Conservation (phyloP, 805 yeast species). For the Allodekkera sacchari region DNA sequence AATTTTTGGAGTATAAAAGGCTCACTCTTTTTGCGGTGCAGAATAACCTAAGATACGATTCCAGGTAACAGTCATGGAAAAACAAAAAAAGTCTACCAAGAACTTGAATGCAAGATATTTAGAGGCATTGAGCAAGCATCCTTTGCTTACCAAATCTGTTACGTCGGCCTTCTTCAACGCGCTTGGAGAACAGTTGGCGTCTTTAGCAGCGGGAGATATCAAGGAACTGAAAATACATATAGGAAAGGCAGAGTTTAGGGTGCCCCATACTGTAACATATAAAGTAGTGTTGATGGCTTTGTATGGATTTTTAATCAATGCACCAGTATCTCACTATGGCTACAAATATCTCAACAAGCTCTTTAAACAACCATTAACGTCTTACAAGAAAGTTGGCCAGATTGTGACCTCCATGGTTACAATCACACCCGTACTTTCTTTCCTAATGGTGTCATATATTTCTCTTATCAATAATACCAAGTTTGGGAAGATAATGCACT, state of each 20-base stretch:
- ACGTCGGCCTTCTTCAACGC: constrained; percentile 50
- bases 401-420: constrained; percentile 43
- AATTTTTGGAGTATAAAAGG: too few relatives aligned
- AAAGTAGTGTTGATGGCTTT: constrained; percentile 47
- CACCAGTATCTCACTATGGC: constrained; percentile 52
- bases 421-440: constrained; percentile 45
- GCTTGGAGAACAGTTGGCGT: constrained; percentile 51
- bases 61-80: background rate
- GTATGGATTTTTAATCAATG: constrained; percentile 44
- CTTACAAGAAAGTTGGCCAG: constrained; percentile 36
- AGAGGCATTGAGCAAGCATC: constrained; percentile 34
- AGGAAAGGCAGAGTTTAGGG: constrained; percentile 11
- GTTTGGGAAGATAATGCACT: constrained; percentile 3
- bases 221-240: constrained; percentile 11
- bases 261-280: constrained; percentile 34
- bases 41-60: constrained; percentile 1
- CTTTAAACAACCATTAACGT: constrained; percentile 34
- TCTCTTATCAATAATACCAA: constrained; percentile 35
- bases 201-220: constrained; percentile 39
- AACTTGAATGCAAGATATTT: constrained; percentile 24
- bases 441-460: constrained; percentile 43
- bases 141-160: constrained; percentile 49
- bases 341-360: constrained; percentile 37
- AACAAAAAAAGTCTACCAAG: background rate
- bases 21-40: too few relatives aligned